These are phyloP conservation scores for Backusella psychrophila DNA, from an alignment of 192 early-diverging fungal species.

Conservation along the genomic window DNA sequence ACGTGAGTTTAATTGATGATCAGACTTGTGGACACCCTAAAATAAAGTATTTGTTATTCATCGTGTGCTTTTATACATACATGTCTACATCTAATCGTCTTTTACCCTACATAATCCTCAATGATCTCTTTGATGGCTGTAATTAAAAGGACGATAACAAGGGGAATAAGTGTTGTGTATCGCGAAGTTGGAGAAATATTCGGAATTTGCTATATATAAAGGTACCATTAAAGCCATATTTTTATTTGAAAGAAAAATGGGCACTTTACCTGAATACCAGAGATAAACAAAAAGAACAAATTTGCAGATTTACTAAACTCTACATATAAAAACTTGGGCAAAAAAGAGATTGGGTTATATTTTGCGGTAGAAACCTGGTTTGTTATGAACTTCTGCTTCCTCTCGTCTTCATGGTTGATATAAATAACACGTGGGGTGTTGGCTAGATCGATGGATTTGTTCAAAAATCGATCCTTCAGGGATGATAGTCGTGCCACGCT, in stretches of 20 bases:
- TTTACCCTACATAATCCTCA: constrained; percentile 64
- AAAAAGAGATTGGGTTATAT: constrained; percentile 87
- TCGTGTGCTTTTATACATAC: too few species aligned
- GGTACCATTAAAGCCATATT: too few species aligned
- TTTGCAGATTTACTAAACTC: constrained; percentile 99
- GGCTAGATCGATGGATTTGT: neutral
- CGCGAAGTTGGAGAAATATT: constrained; percentile 90
- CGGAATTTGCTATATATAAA: constrained; percentile 76
- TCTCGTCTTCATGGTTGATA: constrained; percentile 77
- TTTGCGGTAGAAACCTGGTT: constrained; percentile 94
- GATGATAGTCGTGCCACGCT: neutral
- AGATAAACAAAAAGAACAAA: constrained; percentile 42
- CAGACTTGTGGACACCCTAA: constrained; percentile 76
- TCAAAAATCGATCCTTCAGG: neutral
- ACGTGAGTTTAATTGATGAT: constrained; percentile 71
- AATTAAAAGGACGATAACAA: constrained; percentile 76
- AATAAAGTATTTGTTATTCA: neutral
- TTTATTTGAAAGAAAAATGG: neutral
- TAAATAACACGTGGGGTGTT: constrained; percentile 67
- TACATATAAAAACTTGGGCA: constrained; percentile 93
- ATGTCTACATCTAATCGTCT: neutral
- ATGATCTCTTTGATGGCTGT: constrained; percentile 89
- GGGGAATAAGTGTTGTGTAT: constrained; percentile 75
- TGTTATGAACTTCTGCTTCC: constrained; percentile 61
- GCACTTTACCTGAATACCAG: constrained; percentile 75